These are phyloP conservation scores for Talaromyces sp. DNA, from an alignment of 2,329 filamentous ascomycete genomes.

Conservation along the genomic window DNA sequence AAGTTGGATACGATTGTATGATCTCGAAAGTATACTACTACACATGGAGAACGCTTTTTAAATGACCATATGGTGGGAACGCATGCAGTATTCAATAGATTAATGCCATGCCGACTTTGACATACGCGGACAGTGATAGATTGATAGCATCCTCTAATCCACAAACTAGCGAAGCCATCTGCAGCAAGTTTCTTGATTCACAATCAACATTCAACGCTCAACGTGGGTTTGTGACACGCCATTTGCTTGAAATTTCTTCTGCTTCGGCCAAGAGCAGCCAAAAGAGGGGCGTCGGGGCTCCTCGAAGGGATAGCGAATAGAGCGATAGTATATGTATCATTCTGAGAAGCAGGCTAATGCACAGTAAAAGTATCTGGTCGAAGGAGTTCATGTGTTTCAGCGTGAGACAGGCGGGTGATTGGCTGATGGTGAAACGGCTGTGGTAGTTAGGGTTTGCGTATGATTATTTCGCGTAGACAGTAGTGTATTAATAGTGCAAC, in stretches of 20 bases:
- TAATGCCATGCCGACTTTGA: not conserved
- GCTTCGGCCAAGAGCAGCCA: not conserved
- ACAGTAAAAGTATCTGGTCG: not conserved
- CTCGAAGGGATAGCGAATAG: not conserved
- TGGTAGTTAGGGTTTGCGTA: not conserved
- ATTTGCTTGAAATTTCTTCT: not conserved
- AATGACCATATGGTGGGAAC: not conserved
- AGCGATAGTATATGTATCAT: not conserved
- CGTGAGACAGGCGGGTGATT: conserved; percentile 12
- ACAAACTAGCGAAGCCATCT: conserved; percentile 14
- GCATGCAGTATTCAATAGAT: conserved; percentile 1
- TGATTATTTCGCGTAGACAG: not conserved
- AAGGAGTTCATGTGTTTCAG: conserved; percentile 8
- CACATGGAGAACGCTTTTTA: not conserved
- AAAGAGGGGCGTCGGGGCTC: not conserved
- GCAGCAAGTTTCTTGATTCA: not conserved
- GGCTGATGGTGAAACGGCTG: conserved; percentile 16
- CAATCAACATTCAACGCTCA: not conserved
- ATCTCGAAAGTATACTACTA: not conserved
- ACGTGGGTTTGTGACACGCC: conserved; percentile 16
- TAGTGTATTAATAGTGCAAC: not conserved
- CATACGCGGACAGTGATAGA: not conserved
- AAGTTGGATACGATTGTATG: not conserved
- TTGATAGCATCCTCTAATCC: not conserved
- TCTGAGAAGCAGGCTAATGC: not conserved